A percentile compares a stretch with the other conserved stretches of the same genome.
phyloP scores from a whole-genome alignment of 2,329 filamentous ascomycete genomes.

The Cladosporium sp. region DNA sequence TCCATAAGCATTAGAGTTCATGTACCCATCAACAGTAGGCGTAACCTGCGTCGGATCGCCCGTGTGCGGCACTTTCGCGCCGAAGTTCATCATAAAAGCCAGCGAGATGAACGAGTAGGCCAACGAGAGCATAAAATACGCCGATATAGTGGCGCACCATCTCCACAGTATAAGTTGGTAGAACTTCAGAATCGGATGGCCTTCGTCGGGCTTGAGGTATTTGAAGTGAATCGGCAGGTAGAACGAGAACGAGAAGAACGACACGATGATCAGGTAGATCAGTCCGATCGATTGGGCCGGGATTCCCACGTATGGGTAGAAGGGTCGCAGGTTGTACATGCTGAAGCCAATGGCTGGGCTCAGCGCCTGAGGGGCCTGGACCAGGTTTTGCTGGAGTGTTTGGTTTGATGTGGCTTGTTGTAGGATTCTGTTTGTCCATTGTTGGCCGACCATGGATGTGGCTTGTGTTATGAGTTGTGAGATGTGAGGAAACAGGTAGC shows the following conservation, averaged over 20 bases:
- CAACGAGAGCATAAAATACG: slow-evolving; percentile 63
- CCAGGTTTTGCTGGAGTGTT: slow-evolving; percentile 45
- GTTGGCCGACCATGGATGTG: slow-evolving; percentile 49
- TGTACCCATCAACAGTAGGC: slow-evolving; percentile 25
- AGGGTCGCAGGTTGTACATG: slow-evolving; percentile 60
- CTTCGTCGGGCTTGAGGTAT: slow-evolving; percentile 54
- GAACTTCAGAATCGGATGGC: slow-evolving; percentile 60
- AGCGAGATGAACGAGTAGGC: slow-evolving; percentile 64
- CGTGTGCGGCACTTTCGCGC: slow-evolving; percentile 43
- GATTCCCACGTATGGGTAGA: slow-evolving; percentile 54
- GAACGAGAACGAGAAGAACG: slow-evolving; percentile 67
- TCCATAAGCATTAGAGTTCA: slow-evolving; percentile 57
- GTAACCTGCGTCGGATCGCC: slow-evolving; percentile 45
- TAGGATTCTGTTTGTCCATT: slow-evolving; percentile 45
- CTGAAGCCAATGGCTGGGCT: slow-evolving; percentile 59
- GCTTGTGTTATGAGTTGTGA: slow-evolving; percentile 50
- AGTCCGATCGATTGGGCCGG: slow-evolving; percentile 63
- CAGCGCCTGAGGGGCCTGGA: slow-evolving; percentile 53
- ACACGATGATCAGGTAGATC: slow-evolving; percentile 67
- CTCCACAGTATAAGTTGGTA: slow-evolving; percentile 61
- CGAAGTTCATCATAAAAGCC: slow-evolving; percentile 64
- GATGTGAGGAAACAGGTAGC: slow-evolving; percentile 56
- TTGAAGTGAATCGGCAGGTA: slow-evolving; percentile 63
- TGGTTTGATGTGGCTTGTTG: slow-evolving; percentile 43
- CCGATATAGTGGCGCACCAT: slow-evolving; percentile 54